A percentile compares a stretch with the other conserved stretches of the same genome.
phyloP scores from a whole-genome alignment of 2,329 filamentous ascomycete genomes.

The Phaeoacremonium minimum region DNA sequence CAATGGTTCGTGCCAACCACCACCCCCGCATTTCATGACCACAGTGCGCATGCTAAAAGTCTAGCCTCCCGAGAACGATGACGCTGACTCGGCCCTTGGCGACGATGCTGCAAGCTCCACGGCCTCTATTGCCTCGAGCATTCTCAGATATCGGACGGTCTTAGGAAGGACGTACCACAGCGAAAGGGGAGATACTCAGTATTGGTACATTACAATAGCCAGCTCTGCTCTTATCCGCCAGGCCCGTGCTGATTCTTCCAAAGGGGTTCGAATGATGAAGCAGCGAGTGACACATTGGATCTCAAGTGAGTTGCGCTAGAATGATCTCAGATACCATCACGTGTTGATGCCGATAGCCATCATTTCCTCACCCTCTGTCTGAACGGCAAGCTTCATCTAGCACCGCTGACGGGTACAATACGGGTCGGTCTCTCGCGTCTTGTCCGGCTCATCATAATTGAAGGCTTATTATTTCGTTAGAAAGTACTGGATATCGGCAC shows the following conservation, averaged over 20 bases:
- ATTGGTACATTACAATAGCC: constrained; percentile 11
- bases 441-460: neutral
- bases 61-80: too few relatives aligned
- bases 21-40: too few relatives aligned
- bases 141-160: constrained; percentile 9
- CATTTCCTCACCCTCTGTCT: constrained; percentile 16
- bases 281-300: constrained; percentile 23
- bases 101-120: constrained; percentile 10
- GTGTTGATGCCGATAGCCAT: constrained; percentile 11
- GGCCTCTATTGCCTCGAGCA: constrained; percentile 8
- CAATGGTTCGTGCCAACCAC: too few relatives aligned
- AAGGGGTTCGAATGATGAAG: constrained; percentile 22
- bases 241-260: neutral
- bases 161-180: constrained; percentile 10
- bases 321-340: too few relatives aligned
- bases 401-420: constrained; percentile 15
- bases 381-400: constrained; percentile 16
- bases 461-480: constrained; percentile 5
- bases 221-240: too few relatives aligned
- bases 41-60: too few relatives aligned
- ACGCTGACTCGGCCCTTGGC: constrained; percentile 9
- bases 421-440: constrained; percentile 2
- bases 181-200: constrained; percentile 8
- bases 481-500: constrained; percentile 48
- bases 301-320: constrained; percentile 15